Evolutionary conservation across 768 basidiomycete species (phyloP), one percentile per base, ranked within the genome.

Genomic region (Xerocomus brunneocitrinus): DNA sequence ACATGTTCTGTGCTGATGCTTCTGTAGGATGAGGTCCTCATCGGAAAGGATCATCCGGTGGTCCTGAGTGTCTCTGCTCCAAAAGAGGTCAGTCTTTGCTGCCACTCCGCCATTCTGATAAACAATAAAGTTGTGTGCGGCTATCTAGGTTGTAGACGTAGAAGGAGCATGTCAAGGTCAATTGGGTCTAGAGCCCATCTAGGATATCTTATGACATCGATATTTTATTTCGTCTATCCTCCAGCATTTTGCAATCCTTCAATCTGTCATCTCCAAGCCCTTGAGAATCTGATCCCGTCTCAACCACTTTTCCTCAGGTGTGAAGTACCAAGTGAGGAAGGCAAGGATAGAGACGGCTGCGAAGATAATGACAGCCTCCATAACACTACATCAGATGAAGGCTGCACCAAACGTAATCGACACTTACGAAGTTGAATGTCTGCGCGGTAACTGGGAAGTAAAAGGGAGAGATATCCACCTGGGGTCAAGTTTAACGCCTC

Each of bases 401-500:
- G 12, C 27, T 22, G 12, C n/a, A 34, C 14, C 27, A n/a, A 44
- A 41, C 19, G 19, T 46, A 36, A 5, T 40, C 5, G 2, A 24
- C 13, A 78, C 87, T 70, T 56, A 91, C 90, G 63, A 91, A 95
- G 70, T 95, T 95, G 76, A 95, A 91, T 2, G 78, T 85, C 54
- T 80, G 69, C 0, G 85, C 77, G 9, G 75, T 82, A 28, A 91
- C 86, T 1, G 93, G 93, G 75, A 90, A 95, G 67, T 76, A 81
- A 76, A 92, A 95, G 1, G 93, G 93, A 25, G 92, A 93, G 50
- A 90, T 75, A 75, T 87, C 82, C 57, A 88, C 84, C 89, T 89
- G 56, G 19, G 45, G 46, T 41, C 55, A 30, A 35, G 30, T 40
- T 62, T 31, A 59, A 56, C 25, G 44, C 51, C 30, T 8, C 1